A percentile compares a stretch with the other conserved stretches of the same genome.
Conservation (phyloP, 768 basidiomycete genomes). For the Termitomyces sp. region DNA sequence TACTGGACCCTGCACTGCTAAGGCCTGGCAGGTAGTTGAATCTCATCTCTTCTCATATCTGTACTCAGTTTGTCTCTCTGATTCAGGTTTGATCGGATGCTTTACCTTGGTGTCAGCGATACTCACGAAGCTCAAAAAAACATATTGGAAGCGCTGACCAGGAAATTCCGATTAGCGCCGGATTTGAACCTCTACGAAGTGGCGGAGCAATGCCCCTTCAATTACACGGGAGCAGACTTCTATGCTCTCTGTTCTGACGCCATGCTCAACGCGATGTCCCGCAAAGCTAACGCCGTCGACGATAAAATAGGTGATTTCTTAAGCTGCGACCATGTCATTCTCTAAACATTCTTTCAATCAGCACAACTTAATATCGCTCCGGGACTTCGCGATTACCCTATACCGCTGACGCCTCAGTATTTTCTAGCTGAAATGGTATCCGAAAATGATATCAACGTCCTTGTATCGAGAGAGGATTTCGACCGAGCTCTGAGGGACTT, state of each 20-base stretch:
- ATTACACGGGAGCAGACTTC: constrained; percentile 96
- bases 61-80: neutral
- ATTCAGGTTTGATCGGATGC: constrained; percentile 91
- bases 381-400: constrained; percentile 44
- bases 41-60: neutral
- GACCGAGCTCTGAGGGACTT: constrained; percentile 64
- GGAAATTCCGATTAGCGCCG: constrained; percentile 84
- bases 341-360: constrained; percentile 13
- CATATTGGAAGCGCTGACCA: constrained; percentile 85
- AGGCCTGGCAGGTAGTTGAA: constrained; percentile 71
- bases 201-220: constrained; percentile 79
- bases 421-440: constrained; percentile 82
- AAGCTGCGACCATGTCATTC: neutral
- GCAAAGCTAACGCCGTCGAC: constrained; percentile 81
- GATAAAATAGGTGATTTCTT: constrained; percentile 55
- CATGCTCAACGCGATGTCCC: constrained; percentile 90
- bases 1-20: constrained; percentile 85
- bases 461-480: constrained; percentile 79
- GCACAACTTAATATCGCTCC: constrained; percentile 45
- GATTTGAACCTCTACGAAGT: constrained; percentile 57
- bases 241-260: constrained; percentile 98
- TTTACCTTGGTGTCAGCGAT: constrained; percentile 91
- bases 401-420: constrained; percentile 83
- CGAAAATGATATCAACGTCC: constrained; percentile 63
- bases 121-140: constrained; percentile 81